Evolutionary conservation across 2,329 filamentous ascomycete species (phyloP).

Genomic region (Fusarium nematophilum): DNA sequence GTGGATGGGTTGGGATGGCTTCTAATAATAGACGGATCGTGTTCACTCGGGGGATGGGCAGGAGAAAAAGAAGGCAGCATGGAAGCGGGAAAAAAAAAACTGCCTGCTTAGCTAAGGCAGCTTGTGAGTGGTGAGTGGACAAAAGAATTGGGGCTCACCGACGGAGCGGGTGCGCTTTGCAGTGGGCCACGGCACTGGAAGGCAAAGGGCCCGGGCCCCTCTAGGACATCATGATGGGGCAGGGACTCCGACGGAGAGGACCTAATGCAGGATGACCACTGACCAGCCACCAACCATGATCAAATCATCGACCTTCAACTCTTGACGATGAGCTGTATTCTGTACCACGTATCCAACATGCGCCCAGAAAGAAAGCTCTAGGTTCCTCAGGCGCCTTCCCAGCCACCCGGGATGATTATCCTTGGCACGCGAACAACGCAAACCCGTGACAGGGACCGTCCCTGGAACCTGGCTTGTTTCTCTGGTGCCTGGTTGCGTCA

Average conservation of each 20-base stretch:
- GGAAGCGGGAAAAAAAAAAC: slow-evolving; percentile 30
- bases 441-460: neutral
- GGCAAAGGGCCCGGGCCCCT: slow-evolving; percentile 18
- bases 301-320: neutral
- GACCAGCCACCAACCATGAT: slow-evolving; percentile 33
- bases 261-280: neutral
- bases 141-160: slow-evolving; percentile 18
- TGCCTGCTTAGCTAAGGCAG: slow-evolving; percentile 33
- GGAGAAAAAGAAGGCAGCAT: slow-evolving; percentile 43
- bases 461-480: neutral
- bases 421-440: slow-evolving; percentile 4
- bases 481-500: slow-evolving; percentile 1
- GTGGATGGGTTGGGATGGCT: slow-evolving; percentile 39
- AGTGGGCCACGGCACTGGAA: slow-evolving; percentile 19
- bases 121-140: slow-evolving; percentile 13
- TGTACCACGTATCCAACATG: slow-evolving; percentile 11
- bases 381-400: neutral
- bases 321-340: too few species aligned
- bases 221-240: slow-evolving; percentile 25
- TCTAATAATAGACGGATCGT: slow-evolving; percentile 49
- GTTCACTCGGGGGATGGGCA: slow-evolving; percentile 41
- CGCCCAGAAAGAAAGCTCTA: neutral
- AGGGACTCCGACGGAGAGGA: slow-evolving; percentile 9
- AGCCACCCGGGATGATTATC: slow-evolving; percentile 5
- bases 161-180: slow-evolving; percentile 12